phyloP scores from a whole-genome alignment of 164 flowering plant genomes.

The Aristolochia contorta region DNA sequence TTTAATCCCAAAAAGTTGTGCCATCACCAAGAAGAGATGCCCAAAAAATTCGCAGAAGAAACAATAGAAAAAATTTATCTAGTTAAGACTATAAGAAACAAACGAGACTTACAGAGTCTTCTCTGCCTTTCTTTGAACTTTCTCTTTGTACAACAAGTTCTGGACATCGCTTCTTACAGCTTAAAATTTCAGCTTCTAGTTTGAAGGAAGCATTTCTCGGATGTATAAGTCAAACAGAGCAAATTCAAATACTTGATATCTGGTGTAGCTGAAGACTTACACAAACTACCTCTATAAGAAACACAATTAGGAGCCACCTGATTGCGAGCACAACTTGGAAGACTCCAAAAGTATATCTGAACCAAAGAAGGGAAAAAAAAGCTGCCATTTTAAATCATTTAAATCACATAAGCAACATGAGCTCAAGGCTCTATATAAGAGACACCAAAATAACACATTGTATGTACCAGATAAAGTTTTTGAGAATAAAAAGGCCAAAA shows the following conservation, averaged over 20 bases:
- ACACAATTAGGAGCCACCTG: constrained; percentile 49
- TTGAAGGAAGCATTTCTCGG: constrained; percentile 57
- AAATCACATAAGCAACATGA: no score
- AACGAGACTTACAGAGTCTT: constrained; percentile 62
- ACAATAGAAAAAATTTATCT: no score
- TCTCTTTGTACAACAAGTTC: constrained; percentile 56
- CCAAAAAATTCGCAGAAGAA: background rate
- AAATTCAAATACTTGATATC: background rate
- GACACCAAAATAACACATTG: no score
- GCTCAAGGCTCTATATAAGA: no score
- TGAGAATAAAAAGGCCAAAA: background rate
- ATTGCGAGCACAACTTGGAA: constrained; percentile 98
- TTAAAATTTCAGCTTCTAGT: constrained; percentile 70
- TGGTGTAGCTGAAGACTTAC: background rate
- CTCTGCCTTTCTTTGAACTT: constrained; percentile 71
- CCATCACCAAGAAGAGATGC: background rate
- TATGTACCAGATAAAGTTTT: background rate
- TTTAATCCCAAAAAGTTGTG: constrained; percentile 53
- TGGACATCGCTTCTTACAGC: constrained; percentile 43
- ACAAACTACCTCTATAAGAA: background rate
- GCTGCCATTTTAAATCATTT: no score
- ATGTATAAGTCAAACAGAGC: constrained; percentile 33
- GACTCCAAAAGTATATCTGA: constrained; percentile 96
- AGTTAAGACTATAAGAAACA: no score
- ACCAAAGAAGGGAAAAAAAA: constrained; percentile 8